Conservation (phyloP, 371 early-diverging fungal species). For the Mortierella sp. region DNA sequence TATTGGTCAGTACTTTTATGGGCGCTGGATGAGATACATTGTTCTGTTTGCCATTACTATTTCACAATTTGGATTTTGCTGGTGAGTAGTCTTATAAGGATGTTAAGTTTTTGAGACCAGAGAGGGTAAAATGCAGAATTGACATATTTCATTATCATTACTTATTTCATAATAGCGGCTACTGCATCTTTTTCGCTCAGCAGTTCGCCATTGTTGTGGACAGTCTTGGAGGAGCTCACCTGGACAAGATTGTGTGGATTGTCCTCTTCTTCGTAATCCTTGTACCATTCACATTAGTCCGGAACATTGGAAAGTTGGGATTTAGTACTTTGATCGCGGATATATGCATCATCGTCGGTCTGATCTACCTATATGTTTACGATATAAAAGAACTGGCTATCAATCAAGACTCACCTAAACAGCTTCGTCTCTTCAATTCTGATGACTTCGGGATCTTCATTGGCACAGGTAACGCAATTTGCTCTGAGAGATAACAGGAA, state of each 20-base stretch:
- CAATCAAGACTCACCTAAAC: slow-evolving; percentile 50
- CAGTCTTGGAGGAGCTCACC: slow-evolving; percentile 39
- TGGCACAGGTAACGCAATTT: slow-evolving; percentile 70
- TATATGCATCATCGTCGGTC: slow-evolving; percentile 86
- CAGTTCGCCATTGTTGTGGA: slow-evolving; percentile 53
- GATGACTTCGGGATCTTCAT: slow-evolving; percentile 85
- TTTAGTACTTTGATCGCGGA: slow-evolving; percentile 90
- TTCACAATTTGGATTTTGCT: slow-evolving; percentile 91
- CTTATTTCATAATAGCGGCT: slow-evolving; percentile 27
- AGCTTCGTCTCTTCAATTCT: slow-evolving; percentile 64
- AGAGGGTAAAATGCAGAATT: neutral
- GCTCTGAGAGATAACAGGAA: neutral
- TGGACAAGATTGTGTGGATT: slow-evolving; percentile 69
- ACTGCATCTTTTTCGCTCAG: slow-evolving; percentile 51
- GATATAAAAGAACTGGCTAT: slow-evolving; percentile 76
- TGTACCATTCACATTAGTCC: slow-evolving; percentile 87
- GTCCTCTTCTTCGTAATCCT: slow-evolving; percentile 75
- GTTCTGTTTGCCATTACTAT: slow-evolving; percentile 88
- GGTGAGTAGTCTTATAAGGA: slow-evolving; percentile 61
- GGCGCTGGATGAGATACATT: slow-evolving; percentile 80
- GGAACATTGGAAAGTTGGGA: slow-evolving; percentile 88
- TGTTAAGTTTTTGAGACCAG: neutral
- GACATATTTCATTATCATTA: neutral
- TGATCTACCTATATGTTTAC: slow-evolving; percentile 85
- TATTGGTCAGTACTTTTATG: slow-evolving; percentile 87